These are phyloP conservation scores for Ogataea nonfermentans DNA, from an alignment of 805 yeast genomes.

Conservation along the genomic window DNA sequence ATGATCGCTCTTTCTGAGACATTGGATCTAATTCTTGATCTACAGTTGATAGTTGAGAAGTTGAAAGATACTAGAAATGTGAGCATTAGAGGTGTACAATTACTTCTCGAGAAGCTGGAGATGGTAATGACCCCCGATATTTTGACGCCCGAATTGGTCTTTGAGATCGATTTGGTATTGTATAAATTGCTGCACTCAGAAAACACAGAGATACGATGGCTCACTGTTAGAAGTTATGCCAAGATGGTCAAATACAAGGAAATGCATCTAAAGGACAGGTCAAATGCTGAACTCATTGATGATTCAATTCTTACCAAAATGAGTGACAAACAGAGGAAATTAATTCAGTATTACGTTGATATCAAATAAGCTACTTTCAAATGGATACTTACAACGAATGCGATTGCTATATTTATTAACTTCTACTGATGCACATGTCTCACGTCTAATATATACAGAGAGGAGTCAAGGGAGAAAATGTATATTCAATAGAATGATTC, in stretches of 20 bases:
- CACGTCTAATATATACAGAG: conserved; percentile 19
- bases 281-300: conserved; percentile 26
- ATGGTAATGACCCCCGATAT: conserved; percentile 9
- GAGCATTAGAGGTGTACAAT: conserved; percentile 22
- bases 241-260: conserved; percentile 22
- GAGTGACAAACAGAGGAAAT: conserved; percentile 42
- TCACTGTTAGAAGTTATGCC: conserved; percentile 40
- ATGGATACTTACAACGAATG: too few species aligned
- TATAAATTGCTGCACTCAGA: conserved; percentile 30
- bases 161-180: conserved; percentile 35
- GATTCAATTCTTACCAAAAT: conserved; percentile 38
- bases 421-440: conserved; percentile 6
- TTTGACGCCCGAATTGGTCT: conserved; percentile 24
- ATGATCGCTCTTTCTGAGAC: conserved; percentile 37
- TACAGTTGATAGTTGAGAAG: conserved; percentile 40
- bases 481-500: conserved; percentile 32
- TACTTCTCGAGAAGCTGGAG: conserved; percentile 17
- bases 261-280: conserved; percentile 11
- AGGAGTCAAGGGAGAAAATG: background rate
- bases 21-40: conserved; percentile 35
- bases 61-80: conserved; percentile 16
- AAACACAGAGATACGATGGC: conserved; percentile 38
- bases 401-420: background rate
- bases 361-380: too few species aligned
- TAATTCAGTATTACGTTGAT: conserved; percentile 45